Percentiles rank a stretch among this genome's conserved stretches.
These are phyloP conservation scores for Gossypium aridum DNA, from an alignment of 441 rosid genomes.

Conservation along the genomic window DNA sequence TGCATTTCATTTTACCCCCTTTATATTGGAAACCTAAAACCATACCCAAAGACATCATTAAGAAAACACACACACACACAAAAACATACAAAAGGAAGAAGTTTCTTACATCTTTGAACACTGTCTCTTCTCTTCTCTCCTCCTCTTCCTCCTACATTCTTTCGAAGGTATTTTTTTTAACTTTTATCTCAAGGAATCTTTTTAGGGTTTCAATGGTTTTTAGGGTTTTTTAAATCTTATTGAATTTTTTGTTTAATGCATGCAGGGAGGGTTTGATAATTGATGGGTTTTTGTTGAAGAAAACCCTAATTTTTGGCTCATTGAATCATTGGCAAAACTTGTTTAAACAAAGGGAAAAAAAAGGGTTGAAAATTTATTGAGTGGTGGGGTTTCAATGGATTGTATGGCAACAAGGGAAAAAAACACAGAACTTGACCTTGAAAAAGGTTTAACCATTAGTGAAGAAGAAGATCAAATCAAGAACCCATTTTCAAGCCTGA, in stretches of 20 bases:
- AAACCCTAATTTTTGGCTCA: background rate
- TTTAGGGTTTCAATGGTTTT: constrained; percentile 15
- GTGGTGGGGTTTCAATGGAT: background rate
- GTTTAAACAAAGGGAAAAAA: background rate
- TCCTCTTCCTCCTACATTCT: constrained; percentile 6
- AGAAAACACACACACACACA: too few species aligned
- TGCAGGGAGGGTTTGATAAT: constrained; percentile 24
- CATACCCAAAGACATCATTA: too few species aligned
- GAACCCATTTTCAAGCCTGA: constrained; percentile 17
- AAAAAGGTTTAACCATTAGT: constrained; percentile 35
- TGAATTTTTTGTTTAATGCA: background rate
- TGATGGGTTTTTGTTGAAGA: constrained; percentile 6
- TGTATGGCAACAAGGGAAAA: constrained; percentile 15
- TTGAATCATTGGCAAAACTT: constrained; percentile 6
- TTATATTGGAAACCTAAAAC: background rate
- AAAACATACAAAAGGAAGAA: background rate
- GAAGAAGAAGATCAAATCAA: constrained; percentile 20
- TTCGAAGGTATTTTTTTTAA: constrained; percentile 15
- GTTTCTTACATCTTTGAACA: background rate
- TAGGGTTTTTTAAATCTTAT: background rate
- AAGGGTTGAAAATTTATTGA: too few species aligned
- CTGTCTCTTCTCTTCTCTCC: background rate
- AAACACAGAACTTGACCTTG: constrained; percentile 61
- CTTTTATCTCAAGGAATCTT: background rate
- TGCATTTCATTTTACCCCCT: background rate